Evolutionary conservation across 23 red algal species (phyloP).

Genomic region (Cyanidium caldarium): DNA sequence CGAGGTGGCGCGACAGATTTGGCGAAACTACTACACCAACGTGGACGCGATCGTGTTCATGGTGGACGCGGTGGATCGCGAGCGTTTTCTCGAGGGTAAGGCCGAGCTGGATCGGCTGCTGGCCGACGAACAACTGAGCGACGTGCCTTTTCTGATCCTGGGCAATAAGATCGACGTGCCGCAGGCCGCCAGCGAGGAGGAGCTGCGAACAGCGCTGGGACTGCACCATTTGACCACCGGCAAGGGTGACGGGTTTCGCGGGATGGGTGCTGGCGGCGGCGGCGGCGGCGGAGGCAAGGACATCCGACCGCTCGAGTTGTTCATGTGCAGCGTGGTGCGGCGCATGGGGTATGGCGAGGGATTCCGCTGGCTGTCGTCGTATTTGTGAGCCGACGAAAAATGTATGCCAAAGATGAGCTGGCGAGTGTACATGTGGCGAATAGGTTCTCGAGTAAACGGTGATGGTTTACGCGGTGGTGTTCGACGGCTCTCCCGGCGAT

Average conservation of each 20-base stretch:
- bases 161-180: constrained; percentile 98
- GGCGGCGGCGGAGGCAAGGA: too few species aligned
- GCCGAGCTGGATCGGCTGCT: constrained; percentile 75
- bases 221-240: constrained; percentile 90
- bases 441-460: too few species aligned
- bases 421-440: too few species aligned
- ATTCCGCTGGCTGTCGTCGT: constrained; percentile 64
- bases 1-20: constrained; percentile 82
- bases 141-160: constrained; percentile 96
- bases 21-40: constrained; percentile 97
- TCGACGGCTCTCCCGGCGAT: neutral
- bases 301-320: constrained; percentile 90
- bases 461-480: neutral
- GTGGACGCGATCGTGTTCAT: constrained; percentile 95
- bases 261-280: neutral
- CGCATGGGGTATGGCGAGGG: constrained; percentile 94
- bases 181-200: constrained; percentile 75
- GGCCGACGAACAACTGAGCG: constrained; percentile 69
- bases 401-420: too few species aligned
- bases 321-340: constrained; percentile 84
- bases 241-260: constrained; percentile 18
- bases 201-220: constrained; percentile 76
- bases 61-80: constrained; percentile 83
- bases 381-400: too few species aligned
- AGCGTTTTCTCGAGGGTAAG: constrained; percentile 85